Evolutionary conservation across 2,329 filamentous ascomycete genomes (phyloP).

Genomic region (Xenoacremonium recifei): DNA sequence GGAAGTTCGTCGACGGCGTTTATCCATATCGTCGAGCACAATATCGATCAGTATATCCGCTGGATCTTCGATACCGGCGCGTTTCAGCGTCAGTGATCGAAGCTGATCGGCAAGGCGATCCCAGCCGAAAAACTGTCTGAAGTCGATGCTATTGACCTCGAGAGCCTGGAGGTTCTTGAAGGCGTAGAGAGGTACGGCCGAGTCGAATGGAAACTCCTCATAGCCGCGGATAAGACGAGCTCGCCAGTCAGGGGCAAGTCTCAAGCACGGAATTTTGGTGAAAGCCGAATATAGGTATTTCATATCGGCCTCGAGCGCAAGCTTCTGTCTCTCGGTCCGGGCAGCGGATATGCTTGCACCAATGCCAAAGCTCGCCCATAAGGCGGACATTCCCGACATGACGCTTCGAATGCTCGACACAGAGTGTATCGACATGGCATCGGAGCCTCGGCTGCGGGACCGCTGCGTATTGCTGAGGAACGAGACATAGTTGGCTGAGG

Average conservation of each 20-base stretch:
- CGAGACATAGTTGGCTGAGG: slow-evolving; percentile 90
- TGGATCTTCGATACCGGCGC: slow-evolving; percentile 84
- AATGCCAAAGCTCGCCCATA: slow-evolving; percentile 88
- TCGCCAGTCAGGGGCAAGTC: slow-evolving; percentile 87
- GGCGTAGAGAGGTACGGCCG: slow-evolving; percentile 89
- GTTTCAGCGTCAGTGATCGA: slow-evolving; percentile 82
- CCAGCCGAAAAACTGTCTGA: slow-evolving; percentile 96
- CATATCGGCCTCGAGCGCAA: slow-evolving; percentile 78
- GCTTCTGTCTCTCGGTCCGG: slow-evolving; percentile 87
- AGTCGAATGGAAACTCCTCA: slow-evolving; percentile 98
- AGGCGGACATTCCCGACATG: slow-evolving; percentile 91
- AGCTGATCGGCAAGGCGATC: slow-evolving; percentile 90
- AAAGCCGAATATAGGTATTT: slow-evolving; percentile 98
- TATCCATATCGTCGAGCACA: slow-evolving; percentile 95
- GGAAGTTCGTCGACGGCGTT: slow-evolving; percentile 80
- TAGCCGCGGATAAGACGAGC: slow-evolving; percentile 88
- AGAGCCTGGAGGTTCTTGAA: slow-evolving; percentile 96
- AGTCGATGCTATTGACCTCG: slow-evolving; percentile 94
- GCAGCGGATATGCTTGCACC: slow-evolving; percentile 75
- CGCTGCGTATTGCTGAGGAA: slow-evolving; percentile 80
- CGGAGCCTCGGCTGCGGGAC: slow-evolving; percentile 74
- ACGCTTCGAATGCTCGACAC: slow-evolving; percentile 96
- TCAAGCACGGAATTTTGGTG: slow-evolving; percentile 93
- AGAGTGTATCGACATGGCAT: slow-evolving; percentile 89
- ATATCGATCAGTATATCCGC: slow-evolving; percentile 89